Conservation (phyloP, 2,329 filamentous ascomycete species). For the Penicillium sp. region DNA sequence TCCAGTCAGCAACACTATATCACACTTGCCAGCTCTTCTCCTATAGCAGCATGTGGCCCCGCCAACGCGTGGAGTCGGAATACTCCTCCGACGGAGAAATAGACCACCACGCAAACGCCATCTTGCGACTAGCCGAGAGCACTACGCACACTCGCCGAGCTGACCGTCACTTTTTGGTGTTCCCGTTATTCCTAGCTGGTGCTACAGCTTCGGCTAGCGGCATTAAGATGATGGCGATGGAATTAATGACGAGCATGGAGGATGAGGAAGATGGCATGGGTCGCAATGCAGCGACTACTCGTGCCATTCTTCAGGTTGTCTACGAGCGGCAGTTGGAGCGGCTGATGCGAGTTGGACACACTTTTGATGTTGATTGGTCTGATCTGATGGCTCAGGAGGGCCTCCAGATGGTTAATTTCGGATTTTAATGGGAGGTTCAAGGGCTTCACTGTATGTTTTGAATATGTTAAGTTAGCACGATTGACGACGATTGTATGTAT, state of each 20-base stretch:
- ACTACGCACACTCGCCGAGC: slow-evolving; percentile 42
- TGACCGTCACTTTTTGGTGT: slow-evolving; percentile 51
- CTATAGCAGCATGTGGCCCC: slow-evolving; percentile 56
- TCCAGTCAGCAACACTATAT: slow-evolving; percentile 46
- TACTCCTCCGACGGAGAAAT: slow-evolving; percentile 46
- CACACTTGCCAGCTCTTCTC: slow-evolving; percentile 55
- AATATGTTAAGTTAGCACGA: slow-evolving; percentile 17
- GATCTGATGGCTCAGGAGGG: slow-evolving; percentile 49
- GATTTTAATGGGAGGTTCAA: slow-evolving; percentile 36
- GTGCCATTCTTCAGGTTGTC: slow-evolving; percentile 50
- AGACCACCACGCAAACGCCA: slow-evolving; percentile 46
- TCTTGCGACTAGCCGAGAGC: slow-evolving; percentile 48
- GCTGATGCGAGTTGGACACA: slow-evolving; percentile 41
- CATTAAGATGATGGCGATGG: slow-evolving; percentile 50
- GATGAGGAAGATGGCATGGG: slow-evolving; percentile 48
- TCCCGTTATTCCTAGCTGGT: slow-evolving; percentile 59
- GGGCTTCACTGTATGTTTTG: slow-evolving; percentile 2
- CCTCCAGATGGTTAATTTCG: slow-evolving; percentile 55
- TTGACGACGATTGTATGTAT: slow-evolving; percentile 21
- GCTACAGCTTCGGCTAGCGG: slow-evolving; percentile 42
- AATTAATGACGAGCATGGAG: slow-evolving; percentile 53
- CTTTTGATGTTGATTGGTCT: slow-evolving; percentile 54
- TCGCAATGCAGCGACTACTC: slow-evolving; percentile 49
- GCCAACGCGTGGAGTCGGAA: slow-evolving; percentile 46
- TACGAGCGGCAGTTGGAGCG: slow-evolving; percentile 51